Percentiles rank a stretch among this genome's conserved stretches.
These are phyloP conservation scores for Immersiporthe knoxdaviesiana DNA, from an alignment of 2,329 filamentous ascomycete genomes.

Conservation along the genomic window DNA sequence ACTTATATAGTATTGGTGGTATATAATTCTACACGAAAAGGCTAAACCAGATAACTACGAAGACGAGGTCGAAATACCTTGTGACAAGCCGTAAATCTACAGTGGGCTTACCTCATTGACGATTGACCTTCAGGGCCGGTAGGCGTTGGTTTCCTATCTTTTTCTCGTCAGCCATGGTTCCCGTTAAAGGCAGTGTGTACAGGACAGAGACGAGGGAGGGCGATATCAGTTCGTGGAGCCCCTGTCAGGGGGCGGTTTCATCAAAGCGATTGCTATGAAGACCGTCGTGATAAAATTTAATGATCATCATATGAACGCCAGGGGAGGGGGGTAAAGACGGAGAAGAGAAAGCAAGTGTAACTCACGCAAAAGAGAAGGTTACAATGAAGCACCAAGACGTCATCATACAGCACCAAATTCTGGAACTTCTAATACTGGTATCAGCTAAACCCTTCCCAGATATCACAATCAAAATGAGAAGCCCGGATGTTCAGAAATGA, in stretches of 20 bases:
- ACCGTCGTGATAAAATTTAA: slow-evolving; percentile 78
- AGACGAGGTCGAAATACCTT: not conserved
- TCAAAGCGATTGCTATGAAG: slow-evolving; percentile 82
- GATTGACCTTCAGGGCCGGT: too few relatives aligned
- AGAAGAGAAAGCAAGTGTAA: not conserved
- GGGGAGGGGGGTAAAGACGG: not conserved
- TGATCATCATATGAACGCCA: slow-evolving; percentile 66
- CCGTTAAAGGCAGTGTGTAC: not conserved
- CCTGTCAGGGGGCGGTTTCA: slow-evolving; percentile 77
- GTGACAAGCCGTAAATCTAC: not conserved
- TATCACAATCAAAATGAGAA: slow-evolving; percentile 11
- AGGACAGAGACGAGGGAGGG: slow-evolving; percentile 12
- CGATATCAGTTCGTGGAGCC: slow-evolving; percentile 52
- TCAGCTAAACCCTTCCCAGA: slow-evolving; percentile 35
- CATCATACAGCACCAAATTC: not conserved
- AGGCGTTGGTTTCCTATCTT: slow-evolving; percentile 2
- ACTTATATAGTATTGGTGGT: not conserved
- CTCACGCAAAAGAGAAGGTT: slow-evolving; percentile 1
- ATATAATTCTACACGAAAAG: not conserved
- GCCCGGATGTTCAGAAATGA: slow-evolving; percentile 45
- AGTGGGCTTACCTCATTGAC: not conserved
- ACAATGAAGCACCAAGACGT: not conserved
- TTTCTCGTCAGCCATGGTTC: slow-evolving; percentile 20
- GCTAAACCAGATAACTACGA: not conserved
- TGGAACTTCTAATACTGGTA: slow-evolving; percentile 31